Conservation (phyloP, 257 asterid species). For the Nicotiana tomentosiformis region DNA sequence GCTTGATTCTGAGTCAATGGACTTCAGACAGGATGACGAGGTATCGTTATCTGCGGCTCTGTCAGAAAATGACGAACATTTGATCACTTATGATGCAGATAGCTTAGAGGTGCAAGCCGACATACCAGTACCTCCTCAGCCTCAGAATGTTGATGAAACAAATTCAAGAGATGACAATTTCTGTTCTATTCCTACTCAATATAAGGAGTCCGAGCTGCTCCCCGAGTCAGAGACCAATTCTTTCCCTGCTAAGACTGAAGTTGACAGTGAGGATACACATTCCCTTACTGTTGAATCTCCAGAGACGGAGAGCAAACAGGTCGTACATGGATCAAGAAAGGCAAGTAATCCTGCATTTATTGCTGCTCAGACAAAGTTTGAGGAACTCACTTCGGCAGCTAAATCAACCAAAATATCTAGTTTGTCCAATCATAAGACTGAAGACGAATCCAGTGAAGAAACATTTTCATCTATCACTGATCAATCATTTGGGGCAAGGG, state of each 20-base stretch:
- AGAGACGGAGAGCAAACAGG: conserved; percentile 43
- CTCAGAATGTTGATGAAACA: conserved; percentile 26
- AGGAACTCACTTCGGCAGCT: conserved; percentile 54
- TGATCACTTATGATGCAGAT: conserved; percentile 27
- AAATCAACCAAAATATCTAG: conserved; percentile 34
- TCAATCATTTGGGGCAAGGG: conserved; percentile 31
- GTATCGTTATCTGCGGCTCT: conserved; percentile 12
- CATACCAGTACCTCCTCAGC: conserved; percentile 11
- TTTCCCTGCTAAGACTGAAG: conserved; percentile 26
- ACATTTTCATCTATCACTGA: conserved; percentile 33
- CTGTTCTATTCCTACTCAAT: conserved; percentile 32
- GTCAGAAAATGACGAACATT: conserved; percentile 26
- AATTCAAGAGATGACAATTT: conserved; percentile 13
- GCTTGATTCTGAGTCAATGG: conserved; percentile 15
- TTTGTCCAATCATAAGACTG: conserved; percentile 36
- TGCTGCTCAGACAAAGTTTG: conserved; percentile 86
- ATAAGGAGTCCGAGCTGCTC: conserved; percentile 21
- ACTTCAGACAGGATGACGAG: conserved; percentile 1
- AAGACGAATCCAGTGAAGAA: conserved; percentile 33
- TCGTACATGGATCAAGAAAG: conserved; percentile 39
- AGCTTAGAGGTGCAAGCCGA: conserved; percentile 19
- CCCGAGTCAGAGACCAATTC: conserved; percentile 28
- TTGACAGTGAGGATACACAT: conserved; percentile 25
- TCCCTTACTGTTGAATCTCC: conserved; percentile 13
- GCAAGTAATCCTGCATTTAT: conserved; percentile 78